These are phyloP conservation scores for Nitzschia sp. DNA, from an alignment of 108 stramenopile species.

Conservation along the genomic window DNA sequence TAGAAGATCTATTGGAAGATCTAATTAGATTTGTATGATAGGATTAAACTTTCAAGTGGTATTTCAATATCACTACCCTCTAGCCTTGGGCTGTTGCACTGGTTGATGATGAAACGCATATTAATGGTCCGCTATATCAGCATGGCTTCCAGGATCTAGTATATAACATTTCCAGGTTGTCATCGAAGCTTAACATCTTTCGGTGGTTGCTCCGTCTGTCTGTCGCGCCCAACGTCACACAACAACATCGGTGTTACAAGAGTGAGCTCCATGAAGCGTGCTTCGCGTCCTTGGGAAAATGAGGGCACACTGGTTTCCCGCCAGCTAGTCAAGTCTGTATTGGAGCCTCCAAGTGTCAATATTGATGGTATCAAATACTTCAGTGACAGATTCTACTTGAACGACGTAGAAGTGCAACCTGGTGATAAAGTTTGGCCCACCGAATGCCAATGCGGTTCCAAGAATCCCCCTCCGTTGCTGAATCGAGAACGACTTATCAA, in stretches of 20 bases:
- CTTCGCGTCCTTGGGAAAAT: conserved; percentile 12
- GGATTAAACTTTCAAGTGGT: no score
- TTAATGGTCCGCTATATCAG: no score
- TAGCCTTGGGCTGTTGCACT: no score
- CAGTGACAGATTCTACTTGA: conserved; percentile 54
- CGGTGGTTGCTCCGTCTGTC: neutral
- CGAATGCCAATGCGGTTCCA: conserved; percentile 39
- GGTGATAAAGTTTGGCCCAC: neutral
- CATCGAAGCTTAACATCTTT: no score
- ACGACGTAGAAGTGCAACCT: conserved; percentile 4
- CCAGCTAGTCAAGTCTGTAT: conserved; percentile 1
- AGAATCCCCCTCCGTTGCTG: conserved; percentile 53
- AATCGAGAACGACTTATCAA: conserved; percentile 60
- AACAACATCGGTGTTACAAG: no score
- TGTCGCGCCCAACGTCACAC: neutral
- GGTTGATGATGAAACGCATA: no score
- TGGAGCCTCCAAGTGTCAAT: conserved; percentile 17
- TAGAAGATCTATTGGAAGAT: no score
- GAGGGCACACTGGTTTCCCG: neutral
- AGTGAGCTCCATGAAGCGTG: conserved; percentile 2
- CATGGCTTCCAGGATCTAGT: no score
- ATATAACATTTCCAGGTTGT: no score
- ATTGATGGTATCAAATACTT: conserved; percentile 24
- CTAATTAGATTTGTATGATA: no score
- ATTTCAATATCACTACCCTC: no score